Base-by-base conservation (phyloP, 2,329 filamentous ascomycete genomes). In the Fusarium camptoceras region DNA sequence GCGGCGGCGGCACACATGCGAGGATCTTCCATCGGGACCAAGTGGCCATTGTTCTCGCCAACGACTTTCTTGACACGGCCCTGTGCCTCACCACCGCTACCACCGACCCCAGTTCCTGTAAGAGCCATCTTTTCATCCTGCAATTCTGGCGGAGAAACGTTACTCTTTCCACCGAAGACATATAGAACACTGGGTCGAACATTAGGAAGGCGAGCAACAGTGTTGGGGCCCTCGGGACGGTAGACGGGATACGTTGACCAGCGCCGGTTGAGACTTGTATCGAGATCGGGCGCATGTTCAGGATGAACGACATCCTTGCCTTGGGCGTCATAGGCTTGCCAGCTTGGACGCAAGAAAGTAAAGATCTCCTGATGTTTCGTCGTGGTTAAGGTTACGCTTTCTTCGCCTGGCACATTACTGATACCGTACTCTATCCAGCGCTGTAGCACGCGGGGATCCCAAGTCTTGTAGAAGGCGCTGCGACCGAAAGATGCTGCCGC, bases 21-120 rank as follows among this genome's bases (percentile, higher is more conserved):
- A 0, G 92, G 92, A 41, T 87, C 86, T 79, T 97, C 94, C 88
- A 97, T 92, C 0, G 94, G 91, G 28, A 98, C 88, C 43, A 98
- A 79, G 79, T 98, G 95, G 0, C 94, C 94, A 8, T 86, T 84
- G 0, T 86, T 86, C 28, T 91, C 81, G 10, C 96, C 80, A 18
- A 88, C 83, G 8, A 92, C 85, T 69, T 89, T 85, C 59, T 83
- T 85, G 4, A 97, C 94, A 47, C 89, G 84, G 0, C 92, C 93
- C 15, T 86, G 86, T n/a, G 80, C 79, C 6, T 78, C 83, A 49
- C 91, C 87, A 20, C 93, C 88, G 71, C 89, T 91, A 3, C 93
- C 92, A 9, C 92, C 90, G 0, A 87, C 80, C 1, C 89, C 92
- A 0, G 81, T 79, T 3, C 92, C 92, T 1, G 91, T 94, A n/a